Evolutionary conservation across 2,329 filamentous ascomycete species (phyloP).

Genomic region (Hypoxylon sp.): DNA sequence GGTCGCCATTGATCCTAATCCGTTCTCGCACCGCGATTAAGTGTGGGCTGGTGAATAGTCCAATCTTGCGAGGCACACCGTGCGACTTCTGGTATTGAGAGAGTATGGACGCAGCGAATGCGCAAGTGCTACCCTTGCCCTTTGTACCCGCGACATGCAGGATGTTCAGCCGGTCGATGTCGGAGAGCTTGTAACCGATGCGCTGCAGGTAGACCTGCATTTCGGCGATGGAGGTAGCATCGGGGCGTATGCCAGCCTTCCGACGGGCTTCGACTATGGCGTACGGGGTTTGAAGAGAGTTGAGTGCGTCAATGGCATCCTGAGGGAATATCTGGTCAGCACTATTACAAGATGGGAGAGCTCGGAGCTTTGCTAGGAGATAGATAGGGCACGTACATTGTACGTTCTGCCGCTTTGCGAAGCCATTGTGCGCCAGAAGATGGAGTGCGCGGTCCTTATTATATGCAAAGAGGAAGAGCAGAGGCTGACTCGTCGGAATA

Average conservation of each 20-base stretch:
- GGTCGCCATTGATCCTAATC: conserved; percentile 72
- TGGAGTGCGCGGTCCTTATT: conserved; percentile 28
- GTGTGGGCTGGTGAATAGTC: conserved; percentile 79
- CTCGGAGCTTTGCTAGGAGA: conserved; percentile 5
- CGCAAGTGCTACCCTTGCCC: conserved; percentile 81
- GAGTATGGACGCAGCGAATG: conserved; percentile 76
- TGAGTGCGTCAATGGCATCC: conserved; percentile 89
- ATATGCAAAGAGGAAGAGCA: conserved; percentile 23
- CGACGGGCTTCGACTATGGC: conserved; percentile 83
- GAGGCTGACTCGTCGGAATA: conserved; percentile 44
- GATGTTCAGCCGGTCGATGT: conserved; percentile 74
- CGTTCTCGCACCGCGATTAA: conserved; percentile 77
- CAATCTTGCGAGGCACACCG: conserved; percentile 63
- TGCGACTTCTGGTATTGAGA: conserved; percentile 61
- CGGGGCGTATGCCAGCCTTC: conserved; percentile 79
- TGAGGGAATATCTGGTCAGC: conserved; percentile 56
- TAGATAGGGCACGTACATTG: conserved; percentile 43
- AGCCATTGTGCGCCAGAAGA: conserved; percentile 49
- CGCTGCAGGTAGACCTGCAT: conserved; percentile 84
- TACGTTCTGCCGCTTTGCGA: conserved; percentile 47
- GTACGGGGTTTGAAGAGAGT: conserved; percentile 91
- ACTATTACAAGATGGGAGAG: conserved; percentile 7
- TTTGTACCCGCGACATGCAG: conserved; percentile 83
- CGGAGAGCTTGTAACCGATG: conserved; percentile 78
- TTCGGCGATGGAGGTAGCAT: conserved; percentile 79